Base-by-base conservation (phyloP, 345 rosid species). In the Syzygium oleosum region DNA sequence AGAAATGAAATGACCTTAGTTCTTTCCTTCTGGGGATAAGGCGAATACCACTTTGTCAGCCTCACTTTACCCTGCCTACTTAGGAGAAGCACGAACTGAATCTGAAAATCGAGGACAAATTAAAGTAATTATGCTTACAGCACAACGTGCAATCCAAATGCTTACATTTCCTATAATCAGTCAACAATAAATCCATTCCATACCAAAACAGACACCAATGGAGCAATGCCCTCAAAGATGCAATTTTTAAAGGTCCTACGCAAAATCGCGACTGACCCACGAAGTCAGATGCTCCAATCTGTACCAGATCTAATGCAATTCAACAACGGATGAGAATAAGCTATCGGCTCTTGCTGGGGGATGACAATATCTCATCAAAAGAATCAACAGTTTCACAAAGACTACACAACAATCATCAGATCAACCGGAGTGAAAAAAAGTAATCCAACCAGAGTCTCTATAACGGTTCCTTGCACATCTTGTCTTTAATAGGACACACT, bases 31-130 rank as follows among this genome's bases (percentile, higher is more conserved):
- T 98, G 99, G 11, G 98, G 43, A 91, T 96, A 97, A 85, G 99
- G 96, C n/a, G 98, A 97, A 90, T 97, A 98, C 99, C 99, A 97
- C 88, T 98, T 98, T 63, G 99, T 97, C 88, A 97, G 93, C 91
- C 99, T 91, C 61, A 96, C 98, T 93, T 98, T 98, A 34, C 99
- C 99, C 93, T 98, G 99, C 34, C 99, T 95, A 90, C 99, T 98
- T 88, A 97, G 93, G 43, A 97, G 97, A 89, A 97, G 94, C 89
- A 98, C 99, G 87, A 98, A 98, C 51, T 95, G 96, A 92, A 96
- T 94, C 98, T 96, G 93, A 52, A 88, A 91, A 46, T 86, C 31
- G 5, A 73, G 80, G 49, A 73, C 7, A 11, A 21, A 73, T 49
- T 25, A 73, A 73, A 38, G 80, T 22, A 73, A 38, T 73, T 38